Base-by-base conservation (phyloP, 2,329 filamentous ascomycete species). In the Apiospora aurea region DNA sequence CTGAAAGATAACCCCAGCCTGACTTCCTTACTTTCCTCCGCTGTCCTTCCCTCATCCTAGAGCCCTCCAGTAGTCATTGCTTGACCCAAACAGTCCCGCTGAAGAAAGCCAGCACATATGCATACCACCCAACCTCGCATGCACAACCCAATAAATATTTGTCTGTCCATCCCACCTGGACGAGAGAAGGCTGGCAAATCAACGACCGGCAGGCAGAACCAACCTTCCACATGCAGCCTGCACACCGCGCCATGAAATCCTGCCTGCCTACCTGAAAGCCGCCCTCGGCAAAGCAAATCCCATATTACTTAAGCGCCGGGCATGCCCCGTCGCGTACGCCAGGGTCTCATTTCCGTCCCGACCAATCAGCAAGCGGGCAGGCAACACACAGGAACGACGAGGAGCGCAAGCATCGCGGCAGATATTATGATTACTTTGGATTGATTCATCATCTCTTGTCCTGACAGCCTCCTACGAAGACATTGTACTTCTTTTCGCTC, bases 381-480 rank as follows among this genome's bases (percentile, higher is more conserved):
- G 34, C 7, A 38, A 38, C 34, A 46, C 44, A 29, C 26, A 29
- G 26, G 26, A 13, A 11, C 6, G 41, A 43, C 41, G 41, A 43
- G 41, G 7, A 41, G 13, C 41, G 13, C 41, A 14, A 43, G 41
- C 41, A n/a, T 11, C 34, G 34, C 34, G 18, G 18, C 21, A 34
- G 34, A 41, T 41, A 64, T 64, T 64, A 64, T 41, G 29, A 64
- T 64, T 64, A 64, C 57, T 64, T 64, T 11, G 57, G 34, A 64
- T 64, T 41, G 57, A 21, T 64, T 64, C 34, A 64, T 38, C 53
- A 64, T 38, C 53, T 38, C 53, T 61, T 14, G 29, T 38, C 29
- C 10, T 18, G 51, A 29, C 7, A 38, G 5, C 21, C 16, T 29
- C 26, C 26, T 29, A 34, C 16, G 53, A 38, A 38, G 21, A 49